Evolutionary conservation across 768 basidiomycete genomes (phyloP).

Genomic region (Mycena haematopus): DNA sequence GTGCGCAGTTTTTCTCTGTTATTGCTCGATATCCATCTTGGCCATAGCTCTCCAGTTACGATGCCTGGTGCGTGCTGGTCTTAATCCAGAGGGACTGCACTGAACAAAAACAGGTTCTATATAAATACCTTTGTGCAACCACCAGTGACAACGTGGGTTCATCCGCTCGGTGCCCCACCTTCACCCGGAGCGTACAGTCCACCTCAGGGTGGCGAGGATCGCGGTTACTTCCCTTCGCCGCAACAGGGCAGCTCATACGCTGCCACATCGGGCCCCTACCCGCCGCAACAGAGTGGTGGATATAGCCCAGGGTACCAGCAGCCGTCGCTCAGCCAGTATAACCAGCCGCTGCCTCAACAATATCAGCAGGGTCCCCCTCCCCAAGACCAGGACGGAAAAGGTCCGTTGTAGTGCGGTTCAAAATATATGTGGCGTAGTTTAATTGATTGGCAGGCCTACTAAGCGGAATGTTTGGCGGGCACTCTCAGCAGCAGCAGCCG

Average conservation of each 20-base stretch:
- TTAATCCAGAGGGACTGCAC: slow-evolving; percentile 1
- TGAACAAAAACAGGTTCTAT: slow-evolving; percentile 64
- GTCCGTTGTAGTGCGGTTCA: no score
- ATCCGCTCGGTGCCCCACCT: slow-evolving; percentile 64
- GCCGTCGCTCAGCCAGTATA: no score
- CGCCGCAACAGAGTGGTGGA: slow-evolving; percentile 2
- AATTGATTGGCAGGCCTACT: slow-evolving; percentile 24
- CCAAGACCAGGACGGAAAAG: no score
- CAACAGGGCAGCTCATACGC: slow-evolving; percentile 18
- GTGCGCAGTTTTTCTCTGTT: slow-evolving; percentile 47
- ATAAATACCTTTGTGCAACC: slow-evolving; percentile 70
- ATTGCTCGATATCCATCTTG: slow-evolving; percentile 26
- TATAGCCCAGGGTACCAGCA: no score
- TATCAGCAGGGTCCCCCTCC: no score
- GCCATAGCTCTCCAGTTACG: slow-evolving; percentile 52
- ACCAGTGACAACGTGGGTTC: slow-evolving; percentile 71
- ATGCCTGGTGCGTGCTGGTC: slow-evolving; percentile 58
- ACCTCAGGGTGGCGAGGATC: slow-evolving; percentile 46
- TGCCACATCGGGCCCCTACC: slow-evolving; percentile 29
- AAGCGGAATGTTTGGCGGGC: slow-evolving; percentile 31
- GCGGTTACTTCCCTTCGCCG: slow-evolving; percentile 28
- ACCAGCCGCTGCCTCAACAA: no score
- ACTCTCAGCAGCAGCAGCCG: slow-evolving; percentile 33
- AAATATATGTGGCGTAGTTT: no score
- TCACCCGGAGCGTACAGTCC: slow-evolving; percentile 46